Evolutionary conservation across 208 protist species (phyloP), one percentile per base, ranked within the genome.

Genomic region (Trichomonas gallinae): DNA sequence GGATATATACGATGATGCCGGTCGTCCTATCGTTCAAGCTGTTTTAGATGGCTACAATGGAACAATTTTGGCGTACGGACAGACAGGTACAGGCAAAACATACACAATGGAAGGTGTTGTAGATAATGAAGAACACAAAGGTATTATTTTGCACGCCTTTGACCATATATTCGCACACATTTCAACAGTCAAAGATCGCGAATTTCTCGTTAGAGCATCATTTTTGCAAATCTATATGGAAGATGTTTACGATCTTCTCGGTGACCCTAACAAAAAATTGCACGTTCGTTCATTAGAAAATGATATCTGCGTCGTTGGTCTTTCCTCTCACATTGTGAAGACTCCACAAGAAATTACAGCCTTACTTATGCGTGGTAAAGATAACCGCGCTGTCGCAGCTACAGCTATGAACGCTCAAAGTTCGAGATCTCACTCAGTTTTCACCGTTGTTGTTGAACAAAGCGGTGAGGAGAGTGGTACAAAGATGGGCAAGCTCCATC

Each of bases 161-260:
- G 93, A 96, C 46, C 93, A 96, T 96, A 96, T 96, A 46, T 96
- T 96, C 48, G 87, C 46, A 49, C 87, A 87, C n/a, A 97, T 96
- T 51, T 40, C 96, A 36, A 96, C 17, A 72, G 96, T 82, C 11
- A 97, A 96, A 38, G 44, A 97, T 36, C 63, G 17, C 40, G 58
- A 51, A 26, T 97, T 96, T 51, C 10, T 82, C 8, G 48, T 98
- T n/a, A 31, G 87, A 31, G 96, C 49, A 10, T 97, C 97, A 9
- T 97, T 97, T 91, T 40, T 98, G 13, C 97, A 98, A 97, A 97
- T 98, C 93, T 97, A 98, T 96, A 97, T 97, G 96, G 97, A 98
- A 72, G 97, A 98, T 91, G 96, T 98, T 40, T 83, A 42, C 63
- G 97, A 98, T 87, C 96, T 98, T 34, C 97, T 98, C n/a, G 93